Conservation (phyloP, 2,329 filamentous ascomycete species). For the Ceratocystis smalleyi region DNA sequence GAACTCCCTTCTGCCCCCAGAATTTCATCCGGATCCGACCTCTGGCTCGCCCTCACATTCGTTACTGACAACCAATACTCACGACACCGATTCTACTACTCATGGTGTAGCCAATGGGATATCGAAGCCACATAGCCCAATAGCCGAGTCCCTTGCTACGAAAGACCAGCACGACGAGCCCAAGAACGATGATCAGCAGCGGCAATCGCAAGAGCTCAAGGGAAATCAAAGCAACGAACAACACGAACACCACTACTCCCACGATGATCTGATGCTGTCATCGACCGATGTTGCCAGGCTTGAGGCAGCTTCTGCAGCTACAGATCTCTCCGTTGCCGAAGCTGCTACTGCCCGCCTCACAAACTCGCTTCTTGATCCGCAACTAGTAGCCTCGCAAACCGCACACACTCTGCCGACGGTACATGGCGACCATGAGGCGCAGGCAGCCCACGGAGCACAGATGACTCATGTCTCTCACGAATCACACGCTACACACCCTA, state of each 20-base stretch:
- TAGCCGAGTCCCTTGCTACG: background rate
- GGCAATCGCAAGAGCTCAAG: background rate
- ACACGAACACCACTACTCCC: constrained; percentile 3
- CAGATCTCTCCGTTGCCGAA: constrained; percentile 30
- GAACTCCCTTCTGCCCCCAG: constrained; percentile 9
- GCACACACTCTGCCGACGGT: background rate
- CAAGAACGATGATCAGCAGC: background rate
- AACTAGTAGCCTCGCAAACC: constrained; percentile 22
- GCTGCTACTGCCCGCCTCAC: constrained; percentile 42
- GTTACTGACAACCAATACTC: background rate
- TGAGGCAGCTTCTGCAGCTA: constrained; percentile 1
- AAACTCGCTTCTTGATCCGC: constrained; percentile 39
- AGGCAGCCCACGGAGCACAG: background rate
- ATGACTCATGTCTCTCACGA: background rate
- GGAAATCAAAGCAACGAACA: background rate
- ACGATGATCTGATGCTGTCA: constrained; percentile 7
- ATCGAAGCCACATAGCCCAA: constrained; percentile 2
- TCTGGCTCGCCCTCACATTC: constrained; percentile 3
- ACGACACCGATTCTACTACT: constrained; percentile 7
- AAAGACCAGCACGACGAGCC: background rate
- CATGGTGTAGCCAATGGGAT: background rate
- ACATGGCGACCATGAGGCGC: background rate
- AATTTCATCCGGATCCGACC: constrained; percentile 6
- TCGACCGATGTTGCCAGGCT: constrained; percentile 3
- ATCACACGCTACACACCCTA: background rate